Evolutionary conservation across 1,284 basidiomycete species (phyloP), one percentile per base, ranked within the genome.

Genomic region (Pseudozyma hubeiensis): DNA sequence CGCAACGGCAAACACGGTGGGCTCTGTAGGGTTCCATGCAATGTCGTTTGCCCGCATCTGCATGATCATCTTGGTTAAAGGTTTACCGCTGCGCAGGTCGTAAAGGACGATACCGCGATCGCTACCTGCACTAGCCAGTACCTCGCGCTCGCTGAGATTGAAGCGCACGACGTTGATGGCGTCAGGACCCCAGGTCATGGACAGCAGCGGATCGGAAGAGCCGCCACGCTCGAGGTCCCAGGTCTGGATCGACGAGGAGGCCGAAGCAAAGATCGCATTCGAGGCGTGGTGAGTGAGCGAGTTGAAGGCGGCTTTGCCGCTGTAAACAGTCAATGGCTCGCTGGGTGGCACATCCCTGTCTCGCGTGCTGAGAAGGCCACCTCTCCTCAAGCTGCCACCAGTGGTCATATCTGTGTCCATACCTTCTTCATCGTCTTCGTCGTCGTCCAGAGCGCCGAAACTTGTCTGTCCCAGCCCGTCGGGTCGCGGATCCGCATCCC

Each of bases 31-130:
- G 52, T 93, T 97, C 94, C 95, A 99, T 19, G 93, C 89, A 5
- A 99, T 88, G 39, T 92, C 89, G 79, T 99, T 99, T n/a, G 85
- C 78, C 24, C 86, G 82, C 83, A 86, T 79, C 90, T 74, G 90
- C 93, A 98, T 96, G 64, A 96, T 88, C 29, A 97, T 88, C 61
- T 94, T 88, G 41, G 94, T 89, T 83, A 98, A 91, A 1, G 97
- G 94, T 85, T 97, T 97, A 47, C 93, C 94, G 11, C 94, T 97
- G 30, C 97, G 89, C 69, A 98, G 91, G 81, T 99, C 96, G 84
- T 99, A 99, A 29, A 99, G 87, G 3, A 93, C 94, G 85, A 99
- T 93, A 30, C 94, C 95, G 53, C 97, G 89, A 84, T 99, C 96
- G 46, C 91, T 93, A 17, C 96, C 96, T 53, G 96, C 91, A 82